These are phyloP conservation scores for Huntiella abstrusa DNA, from an alignment of 2,329 filamentous ascomycete genomes.

Conservation along the genomic window DNA sequence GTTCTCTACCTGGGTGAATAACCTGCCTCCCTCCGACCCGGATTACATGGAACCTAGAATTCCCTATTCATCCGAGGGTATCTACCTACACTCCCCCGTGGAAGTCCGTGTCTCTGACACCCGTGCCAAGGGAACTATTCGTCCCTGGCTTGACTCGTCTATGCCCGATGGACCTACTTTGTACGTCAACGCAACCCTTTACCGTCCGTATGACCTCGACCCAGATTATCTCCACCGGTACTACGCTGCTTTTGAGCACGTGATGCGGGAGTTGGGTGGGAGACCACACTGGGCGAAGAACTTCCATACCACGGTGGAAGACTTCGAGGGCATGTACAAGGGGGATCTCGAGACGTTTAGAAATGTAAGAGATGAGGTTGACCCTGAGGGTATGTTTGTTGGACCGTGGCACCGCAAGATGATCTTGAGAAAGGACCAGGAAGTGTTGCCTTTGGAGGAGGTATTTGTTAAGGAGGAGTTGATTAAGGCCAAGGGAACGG, in stretches of 20 bases:
- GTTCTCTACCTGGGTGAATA: conserved; percentile 69
- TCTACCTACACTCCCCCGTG: conserved; percentile 78
- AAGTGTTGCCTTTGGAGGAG: conserved; percentile 17
- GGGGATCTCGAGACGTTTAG: conserved; percentile 48
- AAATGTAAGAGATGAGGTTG: conserved; percentile 46
- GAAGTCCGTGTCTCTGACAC: conserved; percentile 79
- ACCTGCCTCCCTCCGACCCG: conserved; percentile 39
- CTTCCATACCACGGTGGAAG: conserved; percentile 42
- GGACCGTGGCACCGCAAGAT: conserved; percentile 74
- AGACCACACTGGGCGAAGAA: conserved; percentile 90
- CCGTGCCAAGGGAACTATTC: conserved; percentile 18
- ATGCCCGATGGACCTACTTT: conserved; percentile 50
- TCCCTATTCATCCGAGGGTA: conserved; percentile 57
- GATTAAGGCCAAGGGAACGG: not conserved
- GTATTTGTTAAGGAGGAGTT: conserved; percentile 7
- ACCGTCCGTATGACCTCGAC: conserved; percentile 61
- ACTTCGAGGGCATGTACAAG: conserved; percentile 52
- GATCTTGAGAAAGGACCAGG: conserved; percentile 27
- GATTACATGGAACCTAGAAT: conserved; percentile 49
- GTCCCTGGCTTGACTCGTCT: conserved; percentile 50
- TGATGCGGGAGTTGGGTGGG: conserved; percentile 72
- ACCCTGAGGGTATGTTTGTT: conserved; percentile 72
- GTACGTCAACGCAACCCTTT: conserved; percentile 80
- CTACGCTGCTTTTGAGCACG: conserved; percentile 77
- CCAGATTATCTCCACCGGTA: conserved; percentile 60